Evolutionary conservation across 257 asterid species (phyloP).

Genomic region (Gardenia jasminoides): DNA sequence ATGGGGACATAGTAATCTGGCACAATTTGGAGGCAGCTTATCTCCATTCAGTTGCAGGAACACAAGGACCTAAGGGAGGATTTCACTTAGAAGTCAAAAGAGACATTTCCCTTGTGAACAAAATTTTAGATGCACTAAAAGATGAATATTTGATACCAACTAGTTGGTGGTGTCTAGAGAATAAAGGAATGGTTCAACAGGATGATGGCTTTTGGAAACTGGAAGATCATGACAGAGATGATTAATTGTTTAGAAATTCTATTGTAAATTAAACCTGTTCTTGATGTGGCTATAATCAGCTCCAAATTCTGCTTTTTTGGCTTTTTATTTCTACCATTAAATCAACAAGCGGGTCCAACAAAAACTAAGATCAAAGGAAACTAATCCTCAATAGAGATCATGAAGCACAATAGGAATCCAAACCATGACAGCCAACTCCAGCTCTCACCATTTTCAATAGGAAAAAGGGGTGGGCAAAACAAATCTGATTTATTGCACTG

Average conservation of each 20-base stretch:
- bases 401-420: neutral
- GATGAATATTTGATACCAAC: conserved; percentile 31
- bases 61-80: conserved; percentile 30
- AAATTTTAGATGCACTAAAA: conserved; percentile 28
- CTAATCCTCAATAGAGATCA: neutral
- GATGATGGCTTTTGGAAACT: conserved; percentile 27
- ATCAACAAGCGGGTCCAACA: neutral
- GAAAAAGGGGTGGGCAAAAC: neutral
- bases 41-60: conserved; percentile 46
- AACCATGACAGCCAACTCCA: neutral
- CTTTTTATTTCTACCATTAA: neutral
- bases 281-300: neutral
- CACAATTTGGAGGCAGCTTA: conserved; percentile 50
- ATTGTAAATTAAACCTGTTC: neutral
- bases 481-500: neutral
- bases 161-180: conserved; percentile 35
- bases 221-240: conserved; percentile 23
- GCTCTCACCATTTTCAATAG: neutral
- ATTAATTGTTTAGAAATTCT: neutral
- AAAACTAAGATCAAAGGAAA: neutral
- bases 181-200: conserved; percentile 24
- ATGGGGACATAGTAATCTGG: conserved; percentile 26
- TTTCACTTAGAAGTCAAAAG: conserved; percentile 27
- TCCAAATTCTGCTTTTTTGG: neutral
- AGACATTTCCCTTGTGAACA: conserved; percentile 43